Evolutionary conservation across 2,329 filamentous ascomycete species (phyloP), one percentile per base, ranked within the genome.

Genomic region (Rachicladosporium sp.): DNA sequence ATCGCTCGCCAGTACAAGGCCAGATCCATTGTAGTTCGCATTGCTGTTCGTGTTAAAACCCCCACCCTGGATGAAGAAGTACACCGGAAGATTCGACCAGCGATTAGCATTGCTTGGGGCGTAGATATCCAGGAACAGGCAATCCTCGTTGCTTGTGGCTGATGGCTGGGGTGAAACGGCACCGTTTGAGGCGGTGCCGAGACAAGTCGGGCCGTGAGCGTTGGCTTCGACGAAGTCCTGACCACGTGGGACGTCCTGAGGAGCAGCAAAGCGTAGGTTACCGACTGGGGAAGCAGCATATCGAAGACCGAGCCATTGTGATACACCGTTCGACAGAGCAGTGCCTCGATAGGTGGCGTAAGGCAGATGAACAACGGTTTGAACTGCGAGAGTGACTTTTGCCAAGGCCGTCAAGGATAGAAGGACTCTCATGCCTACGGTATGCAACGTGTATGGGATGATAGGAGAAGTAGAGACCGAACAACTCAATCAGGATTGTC

Each of bases 91-190:
- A 10, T 65, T 71, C 0, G 71, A 70, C 7, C 55, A 57, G 0
- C 55, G 55, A 1, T 64, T 71, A 1, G 69, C 70, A 10, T 64
- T 57, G 2, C 67, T 70, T 1, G 80, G 75, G 1, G 78, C 74
- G 49, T 73, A 78, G 5, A 80, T 66, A 41, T 80, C 71, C 6
- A 85, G 63, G 45, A 78, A 80, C 1, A 88, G 68, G 53, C 83
- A 89, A 49, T 83, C 79, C 52, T 82, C 79, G 10, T 42, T 38
- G 0, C 63, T 68, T 3, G 49, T 59, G 11, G n/a, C 60, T 6
- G 52, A 55, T 21, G 42, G 45, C 10, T 36, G 27, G 4, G 35
- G 30, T 2, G 35, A 11, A 9, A 13, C 15, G 6, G 29, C 23
- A 9, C 31, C 35, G 21, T 12, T 10, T 11, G 35, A 30, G 6